Conservation (phyloP, 2,329 filamentous ascomycete genomes). For the Diaporthe helianthi region DNA sequence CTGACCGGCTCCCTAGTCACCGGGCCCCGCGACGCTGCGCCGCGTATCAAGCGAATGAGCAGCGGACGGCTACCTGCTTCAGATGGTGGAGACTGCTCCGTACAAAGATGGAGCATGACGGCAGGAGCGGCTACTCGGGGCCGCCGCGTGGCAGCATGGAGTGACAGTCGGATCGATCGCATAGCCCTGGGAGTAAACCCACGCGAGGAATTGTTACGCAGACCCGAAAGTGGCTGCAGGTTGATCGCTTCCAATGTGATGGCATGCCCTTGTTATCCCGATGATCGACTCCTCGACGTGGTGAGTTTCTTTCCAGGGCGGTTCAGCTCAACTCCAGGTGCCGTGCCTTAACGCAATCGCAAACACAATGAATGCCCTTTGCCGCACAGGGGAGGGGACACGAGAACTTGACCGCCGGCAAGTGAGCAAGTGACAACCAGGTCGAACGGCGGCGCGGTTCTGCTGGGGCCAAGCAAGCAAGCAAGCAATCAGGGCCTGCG, state of each 20-base stretch:
- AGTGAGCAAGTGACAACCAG: background rate
- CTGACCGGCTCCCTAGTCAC: background rate
- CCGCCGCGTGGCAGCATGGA: slow-evolving; percentile 5
- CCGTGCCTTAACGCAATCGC: background rate
- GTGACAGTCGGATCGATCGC: slow-evolving; percentile 2
- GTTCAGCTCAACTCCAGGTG: background rate
- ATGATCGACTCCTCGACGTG: no score
- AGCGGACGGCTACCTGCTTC: background rate
- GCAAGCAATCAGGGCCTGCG: background rate
- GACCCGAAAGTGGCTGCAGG: background rate
- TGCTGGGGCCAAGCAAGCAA: no score
- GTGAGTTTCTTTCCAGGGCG: background rate
- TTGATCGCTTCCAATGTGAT: background rate
- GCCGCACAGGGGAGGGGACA: background rate
- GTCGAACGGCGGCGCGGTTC: background rate
- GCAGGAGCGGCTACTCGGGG: background rate
- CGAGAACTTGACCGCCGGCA: slow-evolving; percentile 19
- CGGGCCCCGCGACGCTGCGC: background rate
- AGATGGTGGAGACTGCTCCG: background rate
- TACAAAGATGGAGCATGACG: background rate
- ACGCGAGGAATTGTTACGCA: background rate
- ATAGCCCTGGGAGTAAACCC: background rate
- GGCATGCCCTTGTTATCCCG: background rate
- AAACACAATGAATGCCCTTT: background rate
- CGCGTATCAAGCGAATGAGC: background rate